phyloP scores from a whole-genome alignment of 208 protist genomes.

The Trypanosomatidae sp. region DNA sequence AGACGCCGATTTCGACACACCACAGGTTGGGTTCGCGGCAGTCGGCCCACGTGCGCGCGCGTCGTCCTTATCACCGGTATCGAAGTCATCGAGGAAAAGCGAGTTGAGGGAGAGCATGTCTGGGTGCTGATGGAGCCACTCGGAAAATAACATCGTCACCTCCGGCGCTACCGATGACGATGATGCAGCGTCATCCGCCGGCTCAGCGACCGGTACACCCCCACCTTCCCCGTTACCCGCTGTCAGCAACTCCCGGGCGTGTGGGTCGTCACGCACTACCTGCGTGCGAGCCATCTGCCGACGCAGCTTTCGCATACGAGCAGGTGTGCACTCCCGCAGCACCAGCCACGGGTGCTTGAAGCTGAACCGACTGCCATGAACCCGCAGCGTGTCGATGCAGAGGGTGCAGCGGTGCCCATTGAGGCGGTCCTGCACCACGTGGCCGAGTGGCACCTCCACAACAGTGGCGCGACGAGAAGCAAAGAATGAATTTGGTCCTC shows the following conservation, averaged over 20 bases:
- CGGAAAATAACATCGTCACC: slow-evolving; percentile 32
- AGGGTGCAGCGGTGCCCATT: slow-evolving; percentile 55
- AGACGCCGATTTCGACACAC: neutral
- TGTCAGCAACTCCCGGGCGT: neutral
- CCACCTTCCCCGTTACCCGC: neutral
- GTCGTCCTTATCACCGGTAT: neutral
- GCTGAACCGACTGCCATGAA: slow-evolving; percentile 45
- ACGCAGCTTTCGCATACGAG: slow-evolving; percentile 7
- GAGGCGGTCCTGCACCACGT: slow-evolving; percentile 44
- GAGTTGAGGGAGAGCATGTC: slow-evolving; percentile 49
- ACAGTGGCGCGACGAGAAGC: neutral
- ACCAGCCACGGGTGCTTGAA: slow-evolving; percentile 52
- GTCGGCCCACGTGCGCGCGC: neutral
- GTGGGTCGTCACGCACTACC: neutral
- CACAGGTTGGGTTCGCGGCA: neutral
- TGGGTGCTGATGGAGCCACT: slow-evolving; percentile 59
- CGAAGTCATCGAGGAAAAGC: slow-evolving; percentile 25
- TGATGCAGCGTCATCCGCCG: neutral
- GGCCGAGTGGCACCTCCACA: slow-evolving; percentile 52
- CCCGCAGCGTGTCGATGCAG: slow-evolving; percentile 55
- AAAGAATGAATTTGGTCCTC: neutral
- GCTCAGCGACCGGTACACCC: neutral
- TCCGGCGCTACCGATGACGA: neutral
- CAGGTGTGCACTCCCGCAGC: slow-evolving; percentile 22
- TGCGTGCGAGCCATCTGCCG: neutral